A percentile compares a stretch with the other conserved stretches of the same genome.
These are phyloP conservation scores for Ciborinia camelliae DNA, from an alignment of 2,329 filamentous ascomycete genomes.

Conservation along the genomic window DNA sequence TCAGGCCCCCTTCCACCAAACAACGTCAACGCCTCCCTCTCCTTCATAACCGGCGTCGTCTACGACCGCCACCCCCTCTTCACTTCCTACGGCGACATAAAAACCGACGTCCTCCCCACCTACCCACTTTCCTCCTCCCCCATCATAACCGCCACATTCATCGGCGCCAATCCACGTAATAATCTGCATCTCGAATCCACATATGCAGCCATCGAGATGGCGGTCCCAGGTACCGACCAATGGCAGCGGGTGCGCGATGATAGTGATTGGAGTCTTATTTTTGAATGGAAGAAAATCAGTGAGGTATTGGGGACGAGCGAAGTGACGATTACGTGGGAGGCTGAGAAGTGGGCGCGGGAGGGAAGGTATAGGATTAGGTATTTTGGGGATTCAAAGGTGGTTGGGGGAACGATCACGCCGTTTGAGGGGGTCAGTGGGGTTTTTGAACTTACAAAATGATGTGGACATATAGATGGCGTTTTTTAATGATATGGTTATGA, in stretches of 20 bases:
- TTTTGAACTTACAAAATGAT: conserved; percentile 40
- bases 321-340: conserved; percentile 78
- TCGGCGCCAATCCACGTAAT: conserved; percentile 87
- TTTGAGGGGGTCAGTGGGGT: conserved; percentile 66
- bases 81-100: conserved; percentile 67
- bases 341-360: conserved; percentile 53
- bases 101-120: conserved; percentile 49
- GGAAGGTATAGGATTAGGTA: conserved; percentile 80
- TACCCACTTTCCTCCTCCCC: conserved; percentile 55
- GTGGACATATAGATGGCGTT: not conserved
- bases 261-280: conserved; percentile 79
- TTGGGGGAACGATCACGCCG: conserved; percentile 56
- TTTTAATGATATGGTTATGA: not conserved
- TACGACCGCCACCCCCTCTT: conserved; percentile 65
- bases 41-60: conserved; percentile 77
- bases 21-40: conserved; percentile 70
- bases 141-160: conserved; percentile 64
- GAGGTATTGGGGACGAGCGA: conserved; percentile 70
- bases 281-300: conserved; percentile 72
- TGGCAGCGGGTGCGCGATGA: conserved; percentile 73
- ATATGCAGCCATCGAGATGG: conserved; percentile 71
- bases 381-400: conserved; percentile 73
- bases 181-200: conserved; percentile 76
- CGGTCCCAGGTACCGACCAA: conserved; percentile 41
- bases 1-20: conserved; percentile 68